phyloP scores from a whole-genome alignment of 352 stramenopile genomes.

The Albugo laibachii region DNA sequence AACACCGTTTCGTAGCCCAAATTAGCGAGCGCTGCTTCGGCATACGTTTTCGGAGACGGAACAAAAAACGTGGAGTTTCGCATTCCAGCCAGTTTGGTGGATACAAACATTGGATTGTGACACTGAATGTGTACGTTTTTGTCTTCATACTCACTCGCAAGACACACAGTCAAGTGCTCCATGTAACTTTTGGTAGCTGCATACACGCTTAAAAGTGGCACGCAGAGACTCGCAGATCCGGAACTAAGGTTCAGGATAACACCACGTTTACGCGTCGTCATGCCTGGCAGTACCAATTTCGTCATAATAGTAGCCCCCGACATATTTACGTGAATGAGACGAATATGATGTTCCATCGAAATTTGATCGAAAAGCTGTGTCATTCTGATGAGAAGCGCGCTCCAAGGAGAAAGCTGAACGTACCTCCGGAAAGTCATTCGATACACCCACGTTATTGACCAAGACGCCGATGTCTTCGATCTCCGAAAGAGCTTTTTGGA shows the following conservation, averaged over 20 bases:
- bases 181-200: constrained; percentile 95
- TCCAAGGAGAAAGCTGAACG: not conserved
- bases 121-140: constrained; percentile 92
- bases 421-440: constrained; percentile 91
- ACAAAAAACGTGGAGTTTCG: constrained; percentile 86
- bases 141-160: constrained; percentile 88
- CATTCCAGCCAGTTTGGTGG: constrained; percentile 98
- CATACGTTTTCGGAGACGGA: constrained; percentile 82
- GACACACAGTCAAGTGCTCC: constrained; percentile 90
- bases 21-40: constrained; percentile 77
- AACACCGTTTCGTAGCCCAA: constrained; percentile 86
- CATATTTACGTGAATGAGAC: constrained; percentile 82
- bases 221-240: constrained; percentile 86
- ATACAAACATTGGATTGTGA: constrained; percentile 98
- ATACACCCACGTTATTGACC: constrained; percentile 99
- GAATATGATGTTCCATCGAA: constrained; percentile 79
- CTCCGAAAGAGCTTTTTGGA: constrained; percentile 32
- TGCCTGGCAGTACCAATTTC: constrained; percentile 81
- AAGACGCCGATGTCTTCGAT: constrained; percentile 91
- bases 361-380: constrained; percentile 92
- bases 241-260: constrained; percentile 96
- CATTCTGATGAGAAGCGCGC: not conserved
- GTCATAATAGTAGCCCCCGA: constrained; percentile 61
- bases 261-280: constrained; percentile 88
- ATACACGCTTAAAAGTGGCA: constrained; percentile 94